Percentiles rank a stretch among this genome's conserved stretches.
Evolutionary conservation across 1,284 basidiomycete species (phyloP).

Genomic region (Cystobasidium pallidum): DNA sequence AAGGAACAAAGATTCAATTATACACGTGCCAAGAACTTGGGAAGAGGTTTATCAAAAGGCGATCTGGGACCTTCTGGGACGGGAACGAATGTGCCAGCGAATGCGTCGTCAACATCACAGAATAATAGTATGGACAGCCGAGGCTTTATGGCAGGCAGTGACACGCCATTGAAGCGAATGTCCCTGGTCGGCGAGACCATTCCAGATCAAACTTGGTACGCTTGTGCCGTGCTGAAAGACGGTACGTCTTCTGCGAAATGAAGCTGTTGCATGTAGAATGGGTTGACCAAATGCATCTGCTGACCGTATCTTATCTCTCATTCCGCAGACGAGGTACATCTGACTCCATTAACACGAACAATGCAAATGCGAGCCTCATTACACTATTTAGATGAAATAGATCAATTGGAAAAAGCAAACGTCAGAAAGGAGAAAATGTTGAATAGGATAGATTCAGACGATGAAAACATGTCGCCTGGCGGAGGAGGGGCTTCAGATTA

Average conservation of each 20-base stretch:
- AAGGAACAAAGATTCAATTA: slow-evolving; percentile 52
- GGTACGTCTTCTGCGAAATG: too few relatives aligned
- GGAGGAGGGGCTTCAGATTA: slow-evolving; percentile 45
- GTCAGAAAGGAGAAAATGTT: slow-evolving; percentile 48
- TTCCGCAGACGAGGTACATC: slow-evolving; percentile 51
- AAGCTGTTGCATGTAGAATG: too few relatives aligned
- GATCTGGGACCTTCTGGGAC: slow-evolving; percentile 47
- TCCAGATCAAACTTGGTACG: slow-evolving; percentile 55
- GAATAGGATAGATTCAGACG: slow-evolving; percentile 46
- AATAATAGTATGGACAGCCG: slow-evolving; percentile 33
- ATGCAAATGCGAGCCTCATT: slow-evolving; percentile 54
- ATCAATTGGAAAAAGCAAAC: slow-evolving; percentile 47
- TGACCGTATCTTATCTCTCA: neutral
- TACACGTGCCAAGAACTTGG: slow-evolving; percentile 50
- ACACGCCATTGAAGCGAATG: slow-evolving; percentile 51
- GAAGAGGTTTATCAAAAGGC: slow-evolving; percentile 47
- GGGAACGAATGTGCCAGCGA: slow-evolving; percentile 27
- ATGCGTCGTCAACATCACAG: slow-evolving; percentile 34
- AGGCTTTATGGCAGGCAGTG: slow-evolving; percentile 46
- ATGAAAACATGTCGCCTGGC: slow-evolving; percentile 30
- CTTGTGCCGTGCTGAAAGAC: slow-evolving; percentile 52
- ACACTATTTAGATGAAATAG: slow-evolving; percentile 53
- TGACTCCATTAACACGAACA: slow-evolving; percentile 53
- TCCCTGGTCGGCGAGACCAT: slow-evolving; percentile 49
- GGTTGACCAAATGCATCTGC: neutral